Evolutionary conservation across 208 protist genomes (phyloP).

Genomic region (Acanthamoeba sp.): DNA sequence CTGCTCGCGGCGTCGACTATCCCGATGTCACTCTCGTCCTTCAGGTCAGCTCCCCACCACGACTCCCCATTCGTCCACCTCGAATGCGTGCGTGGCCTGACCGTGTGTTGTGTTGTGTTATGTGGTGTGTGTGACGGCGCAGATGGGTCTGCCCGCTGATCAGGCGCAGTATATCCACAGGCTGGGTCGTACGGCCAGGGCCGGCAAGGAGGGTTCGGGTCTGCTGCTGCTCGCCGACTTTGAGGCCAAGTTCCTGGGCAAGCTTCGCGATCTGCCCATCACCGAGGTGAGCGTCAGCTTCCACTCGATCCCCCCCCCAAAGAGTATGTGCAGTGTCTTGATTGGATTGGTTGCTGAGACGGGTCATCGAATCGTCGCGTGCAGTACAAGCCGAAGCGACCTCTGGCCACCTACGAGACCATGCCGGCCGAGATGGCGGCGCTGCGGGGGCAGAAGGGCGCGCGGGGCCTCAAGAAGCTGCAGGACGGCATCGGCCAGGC

Average conservation of each 20-base stretch:
- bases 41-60: slow-evolving; percentile 86
- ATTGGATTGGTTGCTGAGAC: background rate
- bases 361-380: no score
- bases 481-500: background rate
- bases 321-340: no score
- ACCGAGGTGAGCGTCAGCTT: background rate
- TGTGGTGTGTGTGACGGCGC: background rate
- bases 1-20: slow-evolving; percentile 99
- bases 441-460: slow-evolving; percentile 7
- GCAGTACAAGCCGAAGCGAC: background rate
- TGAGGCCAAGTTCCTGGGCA: slow-evolving; percentile 1
- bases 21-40: slow-evolving; percentile 99
- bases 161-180: slow-evolving; percentile 33
- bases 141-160: slow-evolving; percentile 25
- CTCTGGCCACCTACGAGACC: background rate
- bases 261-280: slow-evolving; percentile 36
- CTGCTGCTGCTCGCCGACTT: slow-evolving; percentile 46
- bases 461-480: background rate
- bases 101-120: background rate
- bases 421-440: slow-evolving; percentile 1
- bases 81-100: background rate
- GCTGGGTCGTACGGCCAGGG: slow-evolving; percentile 21
- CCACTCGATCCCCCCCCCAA: no score
- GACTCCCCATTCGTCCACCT: background rate
- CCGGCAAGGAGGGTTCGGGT: slow-evolving; percentile 30